phyloP scores from a whole-genome alignment of 2,329 filamentous ascomycete genomes.

The Alternaria triticimaculans region DNA sequence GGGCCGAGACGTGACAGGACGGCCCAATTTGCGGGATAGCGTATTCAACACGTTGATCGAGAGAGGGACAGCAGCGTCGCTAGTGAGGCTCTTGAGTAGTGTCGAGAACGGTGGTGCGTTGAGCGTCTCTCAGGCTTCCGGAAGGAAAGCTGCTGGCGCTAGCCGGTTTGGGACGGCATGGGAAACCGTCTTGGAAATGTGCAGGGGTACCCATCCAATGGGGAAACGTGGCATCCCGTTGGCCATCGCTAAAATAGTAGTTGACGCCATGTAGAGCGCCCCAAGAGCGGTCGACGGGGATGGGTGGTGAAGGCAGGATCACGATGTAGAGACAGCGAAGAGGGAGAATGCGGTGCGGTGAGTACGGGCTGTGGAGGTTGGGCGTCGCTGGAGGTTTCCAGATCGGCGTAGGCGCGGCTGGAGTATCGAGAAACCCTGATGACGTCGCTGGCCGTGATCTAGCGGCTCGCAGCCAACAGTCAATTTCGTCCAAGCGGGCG shows the following conservation, averaged over 20 bases:
- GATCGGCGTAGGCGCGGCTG: constrained; percentile 7
- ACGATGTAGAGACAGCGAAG: background rate
- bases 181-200: background rate
- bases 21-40: constrained; percentile 2
- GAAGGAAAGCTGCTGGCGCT: background rate
- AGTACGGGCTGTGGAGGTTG: background rate
- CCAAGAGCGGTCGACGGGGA: background rate
- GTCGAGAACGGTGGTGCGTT: background rate
- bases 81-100: constrained; percentile 6
- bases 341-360: background rate
- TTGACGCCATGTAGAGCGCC: background rate
- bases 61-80: background rate
- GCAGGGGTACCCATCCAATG: constrained; percentile 11
- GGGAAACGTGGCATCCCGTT: constrained; percentile 6
- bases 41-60: constrained; percentile 5
- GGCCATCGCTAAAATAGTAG: background rate
- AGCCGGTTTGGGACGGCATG: background rate
- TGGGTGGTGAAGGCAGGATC: background rate
- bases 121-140: background rate
- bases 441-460: constrained; percentile 13
- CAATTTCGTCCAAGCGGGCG: constrained; percentile 14
- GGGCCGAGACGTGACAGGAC: background rate
- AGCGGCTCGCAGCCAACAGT: constrained; percentile 9
- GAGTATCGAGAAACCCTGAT: constrained; percentile 9
- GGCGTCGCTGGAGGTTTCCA: background rate